phyloP scores from a whole-genome alignment of 768 basidiomycete genomes.

The Psilocybe cyanescens region DNA sequence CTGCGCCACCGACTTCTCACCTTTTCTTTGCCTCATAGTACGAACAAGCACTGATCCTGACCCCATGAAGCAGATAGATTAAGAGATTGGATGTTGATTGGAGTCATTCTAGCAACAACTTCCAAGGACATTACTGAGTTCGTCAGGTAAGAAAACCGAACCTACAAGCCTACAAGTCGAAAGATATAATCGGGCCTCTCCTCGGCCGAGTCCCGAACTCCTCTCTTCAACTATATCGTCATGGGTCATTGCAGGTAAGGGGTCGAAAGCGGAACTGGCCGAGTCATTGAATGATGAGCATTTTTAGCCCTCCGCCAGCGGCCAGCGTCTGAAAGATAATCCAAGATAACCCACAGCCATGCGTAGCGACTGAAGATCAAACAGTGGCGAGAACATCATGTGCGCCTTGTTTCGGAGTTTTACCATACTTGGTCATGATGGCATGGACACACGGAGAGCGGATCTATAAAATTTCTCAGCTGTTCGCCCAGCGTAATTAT shows the following conservation, averaged over 20 bases:
- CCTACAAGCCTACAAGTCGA: too few relatives aligned
- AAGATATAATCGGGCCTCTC: too few relatives aligned
- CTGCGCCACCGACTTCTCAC: too few relatives aligned
- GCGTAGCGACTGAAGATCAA: neutral
- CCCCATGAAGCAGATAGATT: too few relatives aligned
- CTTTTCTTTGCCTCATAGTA: too few relatives aligned
- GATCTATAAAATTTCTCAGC: slow-evolving; percentile 7
- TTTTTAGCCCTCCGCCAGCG: neutral
- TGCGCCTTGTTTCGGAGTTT: slow-evolving; percentile 1
- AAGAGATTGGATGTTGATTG: neutral
- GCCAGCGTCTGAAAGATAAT: slow-evolving; percentile 1
- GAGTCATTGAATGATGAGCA: neutral
- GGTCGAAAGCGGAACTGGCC: neutral
- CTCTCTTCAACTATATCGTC: neutral
- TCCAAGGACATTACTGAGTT: neutral
- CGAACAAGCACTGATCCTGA: too few relatives aligned
- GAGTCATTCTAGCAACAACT: too few relatives aligned
- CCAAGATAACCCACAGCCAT: neutral
- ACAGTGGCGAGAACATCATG: neutral
- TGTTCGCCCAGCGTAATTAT: neutral
- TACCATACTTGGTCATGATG: neutral
- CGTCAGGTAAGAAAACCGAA: neutral
- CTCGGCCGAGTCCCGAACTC: neutral
- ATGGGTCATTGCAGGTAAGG: neutral
- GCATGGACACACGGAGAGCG: slow-evolving; percentile 3